Percentiles rank a stretch among this genome's conserved stretches.
These are phyloP conservation scores for Caloboletus inedulis DNA, from an alignment of 1,284 basidiomycete genomes.

Conservation along the genomic window DNA sequence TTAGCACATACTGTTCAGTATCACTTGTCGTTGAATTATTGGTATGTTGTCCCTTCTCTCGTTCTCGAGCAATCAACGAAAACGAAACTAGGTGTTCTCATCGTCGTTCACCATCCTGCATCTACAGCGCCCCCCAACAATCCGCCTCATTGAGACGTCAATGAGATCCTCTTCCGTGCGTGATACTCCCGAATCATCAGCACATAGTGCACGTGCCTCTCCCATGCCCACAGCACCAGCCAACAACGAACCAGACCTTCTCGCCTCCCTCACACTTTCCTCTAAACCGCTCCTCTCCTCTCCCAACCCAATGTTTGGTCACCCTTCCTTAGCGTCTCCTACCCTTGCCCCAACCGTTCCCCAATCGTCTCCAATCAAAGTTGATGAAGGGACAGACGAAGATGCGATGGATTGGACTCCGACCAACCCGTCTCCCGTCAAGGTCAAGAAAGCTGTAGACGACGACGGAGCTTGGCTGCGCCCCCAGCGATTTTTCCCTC, in stretches of 20 bases:
- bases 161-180: slow-evolving; percentile 36
- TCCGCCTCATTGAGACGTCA: slow-evolving; percentile 61
- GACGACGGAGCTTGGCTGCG: slow-evolving; percentile 50
- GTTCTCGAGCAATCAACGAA: slow-evolving; percentile 5
- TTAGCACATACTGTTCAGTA: slow-evolving; percentile 45
- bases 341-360: slow-evolving; percentile 23
- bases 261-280: slow-evolving; percentile 62
- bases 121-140: slow-evolving; percentile 60
- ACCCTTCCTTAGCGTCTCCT: slow-evolving; percentile 48
- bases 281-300: slow-evolving; percentile 50
- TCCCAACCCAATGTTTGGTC: slow-evolving; percentile 60
- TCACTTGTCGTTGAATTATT: slow-evolving; percentile 48
- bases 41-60: slow-evolving; percentile 38
- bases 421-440: slow-evolving; percentile 37
- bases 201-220: slow-evolving; percentile 21
- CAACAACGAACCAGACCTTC: slow-evolving; percentile 52
- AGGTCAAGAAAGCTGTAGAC: slow-evolving; percentile 14
- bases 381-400: slow-evolving; percentile 37
- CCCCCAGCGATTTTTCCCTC: slow-evolving; percentile 71
- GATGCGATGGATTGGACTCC: slow-evolving; percentile 74
- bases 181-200: slow-evolving; percentile 33
- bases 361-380: slow-evolving; percentile 16
- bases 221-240: slow-evolving; percentile 30
- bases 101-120: slow-evolving; percentile 52
- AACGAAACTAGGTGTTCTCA: slow-evolving; percentile 43